Evolutionary conservation across 169 alveolate species (phyloP).

Genomic region (Eimeria praecox): DNA sequence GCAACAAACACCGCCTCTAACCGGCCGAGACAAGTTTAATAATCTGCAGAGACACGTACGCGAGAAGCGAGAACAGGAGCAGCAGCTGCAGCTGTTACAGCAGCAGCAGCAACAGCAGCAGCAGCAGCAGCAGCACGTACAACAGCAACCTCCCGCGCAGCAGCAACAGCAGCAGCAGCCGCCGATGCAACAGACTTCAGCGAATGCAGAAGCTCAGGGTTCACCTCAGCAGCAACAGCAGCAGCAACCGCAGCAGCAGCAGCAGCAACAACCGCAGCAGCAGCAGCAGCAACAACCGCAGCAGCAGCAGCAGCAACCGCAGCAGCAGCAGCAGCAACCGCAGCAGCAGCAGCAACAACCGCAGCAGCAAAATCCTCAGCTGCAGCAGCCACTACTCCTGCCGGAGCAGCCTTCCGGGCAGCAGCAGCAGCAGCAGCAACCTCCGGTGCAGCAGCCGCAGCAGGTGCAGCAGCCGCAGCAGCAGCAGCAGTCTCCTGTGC

Average conservation of each 20-base stretch:
- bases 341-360: not conserved
- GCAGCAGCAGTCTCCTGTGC: slow-evolving; percentile 23
- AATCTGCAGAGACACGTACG: slow-evolving; percentile 27
- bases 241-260: not conserved
- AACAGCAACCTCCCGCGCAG: not conserved
- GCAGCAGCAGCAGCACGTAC: not conserved
- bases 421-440: too few relatives aligned
- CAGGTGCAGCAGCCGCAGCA: slow-evolving; percentile 12
- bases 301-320: not conserved
- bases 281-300: not conserved
- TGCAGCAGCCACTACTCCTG: not conserved
- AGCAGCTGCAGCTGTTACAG: slow-evolving; percentile 20
- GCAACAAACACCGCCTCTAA: not conserved
- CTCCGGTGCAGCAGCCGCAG: slow-evolving; percentile 12
- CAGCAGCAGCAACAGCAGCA: slow-evolving; percentile 28
- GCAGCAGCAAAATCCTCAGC: too few relatives aligned
- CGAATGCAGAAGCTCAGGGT: not conserved
- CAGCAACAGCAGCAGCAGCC: not conserved
- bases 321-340: not conserved
- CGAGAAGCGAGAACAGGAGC: slow-evolving; percentile 23
- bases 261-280: not conserved
- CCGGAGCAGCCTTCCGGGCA: not conserved
- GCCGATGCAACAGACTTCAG: not conserved
- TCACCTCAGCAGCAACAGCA: not conserved
- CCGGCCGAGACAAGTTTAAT: slow-evolving; percentile 24